Base-by-base conservation (phyloP, 208 protist genomes). In the Leishmania turanica region DNA sequence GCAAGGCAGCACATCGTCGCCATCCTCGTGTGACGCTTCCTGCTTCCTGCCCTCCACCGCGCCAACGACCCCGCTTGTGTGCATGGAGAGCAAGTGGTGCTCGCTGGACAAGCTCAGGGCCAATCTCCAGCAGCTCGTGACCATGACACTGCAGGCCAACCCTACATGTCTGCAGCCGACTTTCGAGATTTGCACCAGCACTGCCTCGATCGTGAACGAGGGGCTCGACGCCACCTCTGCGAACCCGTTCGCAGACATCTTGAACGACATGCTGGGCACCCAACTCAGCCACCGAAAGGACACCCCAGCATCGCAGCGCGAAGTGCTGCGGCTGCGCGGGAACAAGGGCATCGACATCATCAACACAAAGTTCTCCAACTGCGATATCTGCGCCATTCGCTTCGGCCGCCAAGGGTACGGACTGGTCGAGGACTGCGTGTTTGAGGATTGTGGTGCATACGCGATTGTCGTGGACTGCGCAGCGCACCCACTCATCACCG, bases 401-500 rank as follows among this genome's bases (percentile, higher is more conserved):
- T 98, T 96, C 80, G 92, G 91, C 19, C 82, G 84, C 7, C 79
- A 93, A 47, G 86, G 91, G 49, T 93, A 95, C 85, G 95, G 95
- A 17, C 72, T 94, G 7, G 92, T 98, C 19, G 93, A 96, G 71
- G 84, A 94, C 60, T 98, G 95, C 80, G 78, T 90, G 58, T 96
- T 98, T 78, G 84, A 96, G 49, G 85, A 90, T 56, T 95, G 89
- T 82, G 89, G 89, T n/a, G 85, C 85, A 7, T 90, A 90, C 70
- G 92, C 91, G 54, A 91, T 98, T 71, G 84, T 96, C 11, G 87
- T 96, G 27, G 87, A 94, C 64, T 90, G 87, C 74, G 92, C 82
- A 27, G 92, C 92, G 5, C 92, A 96, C 76, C 95, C 95, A 5
- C 65, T 96, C 76, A 95, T 98, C 78, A 91, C 91, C 0, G 92